Base-by-base conservation (phyloP, 176 grass and related monocot species). In the Eremochloa ophiuroides region DNA sequence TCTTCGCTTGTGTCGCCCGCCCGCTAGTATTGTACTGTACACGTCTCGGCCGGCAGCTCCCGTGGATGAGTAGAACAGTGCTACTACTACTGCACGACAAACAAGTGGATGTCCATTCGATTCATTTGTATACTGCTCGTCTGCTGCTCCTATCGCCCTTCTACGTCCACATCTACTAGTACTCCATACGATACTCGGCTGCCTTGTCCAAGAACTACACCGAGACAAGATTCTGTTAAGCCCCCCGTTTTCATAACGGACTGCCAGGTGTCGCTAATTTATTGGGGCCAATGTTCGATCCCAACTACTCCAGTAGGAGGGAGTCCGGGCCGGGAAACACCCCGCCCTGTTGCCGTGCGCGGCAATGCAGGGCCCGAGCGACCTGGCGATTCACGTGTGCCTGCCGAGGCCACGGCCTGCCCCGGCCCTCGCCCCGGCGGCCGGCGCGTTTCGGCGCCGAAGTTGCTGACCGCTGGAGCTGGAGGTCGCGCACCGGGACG, bases 391-490 rank as follows among this genome's bases (percentile, higher is more conserved):
- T 55, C 71, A 66, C 81, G 51, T 56, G 71, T 74, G 80, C 2
- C 47, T 44, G 66, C 1, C 50, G 43, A 15, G 5, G 35, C 26
- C 33, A 10, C 12, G 26, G 11, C 6, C 13, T 5, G 59, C 20
- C 39, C 8, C 4, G 37, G 37, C 37, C 6, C 35, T 4, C 35
- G 35, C 35, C 39, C 1, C 43, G 43, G 12, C 13, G 11, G 43
- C 5, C 43, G 43, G 22, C 53, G 14, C 53, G 40, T 37, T 72
- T 26, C 44, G 81, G 82, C 82, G 82, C 61, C 72, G 46, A 76
- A 67, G 61, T 31, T 75, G 46, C 71, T 56, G 61, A 35, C 34
- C 34, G 34, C n/a, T n/a, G n/a, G n/a, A n/a, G n/a, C n/a, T n/a
- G n/a, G n/a, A n/a, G n/a, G n/a, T n/a, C n/a, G n/a, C n/a, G n/a